phyloP scores from a whole-genome alignment of 2,329 filamentous ascomycete genomes.

The Catunica adiposa region DNA sequence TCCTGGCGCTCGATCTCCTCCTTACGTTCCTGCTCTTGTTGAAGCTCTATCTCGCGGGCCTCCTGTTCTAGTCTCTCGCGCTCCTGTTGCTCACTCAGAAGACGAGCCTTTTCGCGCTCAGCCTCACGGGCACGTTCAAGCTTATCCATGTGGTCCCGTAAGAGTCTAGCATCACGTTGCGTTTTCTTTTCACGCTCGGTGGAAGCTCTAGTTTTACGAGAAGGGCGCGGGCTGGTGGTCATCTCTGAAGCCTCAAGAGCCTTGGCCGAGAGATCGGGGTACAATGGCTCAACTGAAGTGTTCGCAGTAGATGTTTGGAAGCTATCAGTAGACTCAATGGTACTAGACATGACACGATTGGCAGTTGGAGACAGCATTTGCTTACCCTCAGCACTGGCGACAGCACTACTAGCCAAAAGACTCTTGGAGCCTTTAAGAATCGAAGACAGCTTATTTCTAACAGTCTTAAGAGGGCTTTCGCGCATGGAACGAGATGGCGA shows the following conservation, averaged over 20 bases:
- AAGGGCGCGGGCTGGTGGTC: constrained; percentile 23
- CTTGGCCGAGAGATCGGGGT: constrained; percentile 26
- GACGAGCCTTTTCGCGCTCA: constrained; percentile 49
- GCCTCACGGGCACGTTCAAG: constrained; percentile 53
- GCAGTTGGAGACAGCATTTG: constrained; percentile 39
- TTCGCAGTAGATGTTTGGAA: constrained; percentile 19
- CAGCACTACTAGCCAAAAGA: constrained; percentile 62
- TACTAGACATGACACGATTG: constrained; percentile 28
- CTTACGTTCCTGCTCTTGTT: constrained; percentile 14
- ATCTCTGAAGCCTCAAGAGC: constrained; percentile 4
- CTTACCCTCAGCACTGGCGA: constrained; percentile 45
- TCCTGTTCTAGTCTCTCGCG: constrained; percentile 29
- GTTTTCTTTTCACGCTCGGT: constrained; percentile 47
- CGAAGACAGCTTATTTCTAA: constrained; percentile 83
- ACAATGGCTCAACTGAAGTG: constrained; percentile 23
- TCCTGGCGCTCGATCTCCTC: constrained; percentile 5
- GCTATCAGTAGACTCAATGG: constrained; percentile 33
- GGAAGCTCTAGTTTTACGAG: constrained; percentile 39
- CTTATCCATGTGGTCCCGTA: constrained; percentile 43
- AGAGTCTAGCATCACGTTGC: constrained; percentile 46
- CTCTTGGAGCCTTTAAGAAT: constrained; percentile 78
- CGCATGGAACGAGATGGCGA: constrained; percentile 39
- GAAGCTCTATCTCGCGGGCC: constrained; percentile 21
- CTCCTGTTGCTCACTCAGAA: constrained; percentile 42
- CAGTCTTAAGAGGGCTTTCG: constrained; percentile 75